Conservation (phyloP, 805 yeast species). For the Nakazawaea populi region DNA sequence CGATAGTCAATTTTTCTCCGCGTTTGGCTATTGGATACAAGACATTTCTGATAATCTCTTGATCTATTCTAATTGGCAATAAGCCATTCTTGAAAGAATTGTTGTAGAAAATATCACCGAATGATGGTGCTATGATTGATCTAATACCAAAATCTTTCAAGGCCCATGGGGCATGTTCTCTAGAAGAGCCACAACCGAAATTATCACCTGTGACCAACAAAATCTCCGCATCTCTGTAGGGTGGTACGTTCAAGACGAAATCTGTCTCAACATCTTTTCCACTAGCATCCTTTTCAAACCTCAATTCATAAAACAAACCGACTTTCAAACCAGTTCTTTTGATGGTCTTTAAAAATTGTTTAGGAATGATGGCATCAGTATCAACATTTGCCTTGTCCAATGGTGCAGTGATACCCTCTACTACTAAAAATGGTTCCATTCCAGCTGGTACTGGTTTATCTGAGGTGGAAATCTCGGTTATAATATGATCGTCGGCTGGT, state of each 20-base stretch:
- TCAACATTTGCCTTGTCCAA: slow-evolving; percentile 92
- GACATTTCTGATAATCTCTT: slow-evolving; percentile 63
- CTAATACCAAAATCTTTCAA: slow-evolving; percentile 95
- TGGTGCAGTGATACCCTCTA: slow-evolving; percentile 90
- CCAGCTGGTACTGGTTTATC: slow-evolving; percentile 37
- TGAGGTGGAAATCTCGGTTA: slow-evolving; percentile 29
- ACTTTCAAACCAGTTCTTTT: slow-evolving; percentile 89
- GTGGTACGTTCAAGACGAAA: slow-evolving; percentile 80
- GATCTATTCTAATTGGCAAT: slow-evolving; percentile 87
- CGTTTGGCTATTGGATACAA: slow-evolving; percentile 75
- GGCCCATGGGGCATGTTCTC: slow-evolving; percentile 99
- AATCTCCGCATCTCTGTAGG: slow-evolving; percentile 75
- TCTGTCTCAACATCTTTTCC: slow-evolving; percentile 84
- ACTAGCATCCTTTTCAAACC: slow-evolving; percentile 62
- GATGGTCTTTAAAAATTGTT: slow-evolving; percentile 95
- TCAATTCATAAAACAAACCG: slow-evolving; percentile 88
- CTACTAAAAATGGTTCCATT: slow-evolving; percentile 67
- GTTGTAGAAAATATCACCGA: slow-evolving; percentile 97
- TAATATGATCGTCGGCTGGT: slow-evolving; percentile 44
- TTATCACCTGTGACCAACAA: slow-evolving; percentile 92
- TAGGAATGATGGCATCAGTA: slow-evolving; percentile 98
- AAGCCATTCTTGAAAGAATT: slow-evolving; percentile 95
- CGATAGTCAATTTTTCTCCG: slow-evolving; percentile 70
- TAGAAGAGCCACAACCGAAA: slow-evolving; percentile 98
- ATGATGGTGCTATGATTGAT: slow-evolving; percentile 94